phyloP scores from a whole-genome alignment of 2,329 filamentous ascomycete genomes.

The Ascochyta rabiei region DNA sequence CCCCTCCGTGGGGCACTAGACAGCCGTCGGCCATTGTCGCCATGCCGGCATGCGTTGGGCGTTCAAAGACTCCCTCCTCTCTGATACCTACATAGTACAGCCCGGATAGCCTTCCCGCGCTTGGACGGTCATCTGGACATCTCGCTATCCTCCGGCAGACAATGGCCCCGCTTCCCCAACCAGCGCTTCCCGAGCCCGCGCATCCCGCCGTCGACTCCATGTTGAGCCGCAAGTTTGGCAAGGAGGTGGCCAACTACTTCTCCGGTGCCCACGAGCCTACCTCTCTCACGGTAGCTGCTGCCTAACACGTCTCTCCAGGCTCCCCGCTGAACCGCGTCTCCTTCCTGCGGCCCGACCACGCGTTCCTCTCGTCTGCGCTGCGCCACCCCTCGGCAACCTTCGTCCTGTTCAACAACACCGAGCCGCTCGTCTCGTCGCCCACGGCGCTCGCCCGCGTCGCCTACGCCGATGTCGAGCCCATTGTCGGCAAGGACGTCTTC shows the following conservation, averaged over 20 bases:
- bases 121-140: no score
- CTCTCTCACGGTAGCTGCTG: no score
- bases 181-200: slow-evolving; percentile 62
- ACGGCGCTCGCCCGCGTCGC: slow-evolving; percentile 70
- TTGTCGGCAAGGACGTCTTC: slow-evolving; percentile 77
- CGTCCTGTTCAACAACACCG: slow-evolving; percentile 78
- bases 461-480: slow-evolving; percentile 69
- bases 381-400: slow-evolving; percentile 71
- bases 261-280: slow-evolving; percentile 51
- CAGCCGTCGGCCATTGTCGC: slow-evolving; percentile 7
- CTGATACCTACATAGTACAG: no score
- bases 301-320: slow-evolving; percentile 54
- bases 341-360: slow-evolving; percentile 73
- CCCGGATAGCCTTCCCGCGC: background rate
- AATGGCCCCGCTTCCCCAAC: slow-evolving; percentile 46
- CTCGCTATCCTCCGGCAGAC: slow-evolving; percentile 1
- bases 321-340: slow-evolving; percentile 79
- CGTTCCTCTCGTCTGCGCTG: slow-evolving; percentile 73
- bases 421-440: slow-evolving; percentile 70
- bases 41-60: background rate
- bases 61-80: background rate
- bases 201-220: slow-evolving; percentile 68
- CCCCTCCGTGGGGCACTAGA: slow-evolving; percentile 22
- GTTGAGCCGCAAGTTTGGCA: slow-evolving; percentile 78
- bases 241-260: slow-evolving; percentile 84